Conservation (phyloP, 495 filamentous ascomycete genomes). For the Penicillium taxi region DNA sequence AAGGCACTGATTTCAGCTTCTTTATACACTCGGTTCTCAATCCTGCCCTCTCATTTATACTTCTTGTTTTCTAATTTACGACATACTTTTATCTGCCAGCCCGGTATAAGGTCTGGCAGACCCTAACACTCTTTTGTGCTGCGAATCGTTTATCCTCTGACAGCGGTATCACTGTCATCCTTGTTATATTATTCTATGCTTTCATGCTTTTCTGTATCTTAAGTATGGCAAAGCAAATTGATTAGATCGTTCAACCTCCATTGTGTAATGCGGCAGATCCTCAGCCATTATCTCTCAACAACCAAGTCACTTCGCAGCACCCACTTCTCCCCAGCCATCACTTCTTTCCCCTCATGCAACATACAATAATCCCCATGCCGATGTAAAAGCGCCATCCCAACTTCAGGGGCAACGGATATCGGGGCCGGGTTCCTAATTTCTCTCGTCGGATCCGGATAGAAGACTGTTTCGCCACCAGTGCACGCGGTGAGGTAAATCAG, state of each 20-base stretch:
- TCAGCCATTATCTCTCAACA: constrained; percentile 44
- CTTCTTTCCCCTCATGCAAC: constrained; percentile 79
- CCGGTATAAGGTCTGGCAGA: too few relatives aligned
- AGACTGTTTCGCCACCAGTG: constrained; percentile 80
- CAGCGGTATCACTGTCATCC: constrained; percentile 18
- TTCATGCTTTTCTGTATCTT: constrained; percentile 3
- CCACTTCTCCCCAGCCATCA: constrained; percentile 83
- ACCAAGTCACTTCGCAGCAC: constrained; percentile 83
- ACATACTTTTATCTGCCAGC: constrained; percentile 1
- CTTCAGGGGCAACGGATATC: constrained; percentile 62
- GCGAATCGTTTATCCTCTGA: constrained; percentile 9
- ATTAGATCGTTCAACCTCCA: constrained; percentile 7
- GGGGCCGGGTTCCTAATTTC: constrained; percentile 45
- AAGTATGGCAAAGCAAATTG: constrained; percentile 14
- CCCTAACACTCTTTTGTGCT: constrained; percentile 14
- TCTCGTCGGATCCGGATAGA: constrained; percentile 67
- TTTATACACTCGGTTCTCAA: constrained; percentile 2
- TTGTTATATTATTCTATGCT: constrained; percentile 18
- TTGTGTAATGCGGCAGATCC: background rate
- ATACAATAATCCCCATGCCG: constrained; percentile 84
- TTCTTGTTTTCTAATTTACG: constrained; percentile 1
- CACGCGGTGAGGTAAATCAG: constrained; percentile 81
- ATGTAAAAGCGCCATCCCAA: constrained; percentile 78
- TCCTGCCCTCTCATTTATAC: constrained; percentile 1
- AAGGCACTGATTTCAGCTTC: constrained; percentile 2